These are phyloP conservation scores for Xylariaceae sp. DNA, from an alignment of 2,329 filamentous ascomycete species.

Conservation along the genomic window DNA sequence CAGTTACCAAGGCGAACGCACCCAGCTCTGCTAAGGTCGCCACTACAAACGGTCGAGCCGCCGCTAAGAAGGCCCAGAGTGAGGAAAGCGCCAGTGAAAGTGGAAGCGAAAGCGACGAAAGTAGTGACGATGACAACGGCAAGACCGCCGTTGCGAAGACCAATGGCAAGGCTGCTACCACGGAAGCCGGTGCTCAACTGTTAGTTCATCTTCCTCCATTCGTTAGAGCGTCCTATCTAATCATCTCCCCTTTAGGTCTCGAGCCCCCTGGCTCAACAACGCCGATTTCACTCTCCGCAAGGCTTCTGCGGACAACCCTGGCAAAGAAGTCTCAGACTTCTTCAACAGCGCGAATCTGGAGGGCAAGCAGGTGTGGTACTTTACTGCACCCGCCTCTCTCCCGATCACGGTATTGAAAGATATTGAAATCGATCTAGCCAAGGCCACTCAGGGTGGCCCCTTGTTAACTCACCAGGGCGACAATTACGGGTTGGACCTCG, in stretches of 20 bases:
- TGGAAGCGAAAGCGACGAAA: slow-evolving; percentile 13
- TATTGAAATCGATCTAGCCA: slow-evolving; percentile 55
- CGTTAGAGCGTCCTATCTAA: background rate
- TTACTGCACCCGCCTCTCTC: slow-evolving; percentile 64
- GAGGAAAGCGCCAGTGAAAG: slow-evolving; percentile 15
- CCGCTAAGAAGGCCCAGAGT: background rate
- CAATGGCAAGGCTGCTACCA: slow-evolving; percentile 16
- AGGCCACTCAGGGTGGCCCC: slow-evolving; percentile 46
- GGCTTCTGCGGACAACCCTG: slow-evolving; percentile 37
- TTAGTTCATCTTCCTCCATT: slow-evolving; percentile 16
- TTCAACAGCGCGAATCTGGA: slow-evolving; percentile 55
- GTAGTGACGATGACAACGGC: slow-evolving; percentile 17
- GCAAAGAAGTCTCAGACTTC: slow-evolving; percentile 47
- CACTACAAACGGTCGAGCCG: background rate
- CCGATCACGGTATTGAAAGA: slow-evolving; percentile 63
- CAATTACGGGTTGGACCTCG: slow-evolving; percentile 56
- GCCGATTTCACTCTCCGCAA: slow-evolving; percentile 52
- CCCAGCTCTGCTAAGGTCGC: background rate
- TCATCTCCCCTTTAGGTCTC: slow-evolving; percentile 20
- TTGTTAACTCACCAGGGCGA: slow-evolving; percentile 59
- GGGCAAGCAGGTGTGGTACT: slow-evolving; percentile 76
- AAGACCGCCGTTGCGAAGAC: slow-evolving; percentile 19
- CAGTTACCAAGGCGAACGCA: background rate
- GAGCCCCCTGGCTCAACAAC: slow-evolving; percentile 40
- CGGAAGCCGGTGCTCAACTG: slow-evolving; percentile 21